A percentile compares a stretch with the other conserved stretches of the same genome.
Evolutionary conservation across 257 asterid species (phyloP).

Genomic region (Solanum bulbocastanum): DNA sequence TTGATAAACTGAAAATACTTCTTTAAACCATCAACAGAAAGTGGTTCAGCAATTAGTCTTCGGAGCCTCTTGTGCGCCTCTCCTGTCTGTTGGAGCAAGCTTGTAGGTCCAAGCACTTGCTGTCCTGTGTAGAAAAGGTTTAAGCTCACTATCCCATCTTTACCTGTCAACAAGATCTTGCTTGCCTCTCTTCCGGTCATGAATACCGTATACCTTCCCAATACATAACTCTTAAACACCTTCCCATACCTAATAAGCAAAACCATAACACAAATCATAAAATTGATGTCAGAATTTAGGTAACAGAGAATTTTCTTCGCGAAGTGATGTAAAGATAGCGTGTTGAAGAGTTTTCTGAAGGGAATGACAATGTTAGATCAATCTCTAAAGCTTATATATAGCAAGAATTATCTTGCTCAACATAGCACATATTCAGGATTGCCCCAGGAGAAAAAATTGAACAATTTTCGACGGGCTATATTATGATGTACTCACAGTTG

Average conservation of each 20-base stretch:
- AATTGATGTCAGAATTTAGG: background rate
- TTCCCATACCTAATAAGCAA: slow-evolving; percentile 55
- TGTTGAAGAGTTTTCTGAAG: background rate
- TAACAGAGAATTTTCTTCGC: background rate
- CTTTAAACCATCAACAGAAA: slow-evolving; percentile 55
- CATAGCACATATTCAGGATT: too few species aligned
- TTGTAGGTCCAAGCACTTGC: slow-evolving; percentile 75
- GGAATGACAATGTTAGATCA: background rate
- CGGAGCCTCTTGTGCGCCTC: slow-evolving; percentile 68
- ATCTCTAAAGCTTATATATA: background rate
- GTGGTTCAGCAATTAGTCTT: slow-evolving; percentile 63
- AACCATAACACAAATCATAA: background rate
- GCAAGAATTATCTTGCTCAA: background rate
- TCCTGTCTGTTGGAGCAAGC: slow-evolving; percentile 80
- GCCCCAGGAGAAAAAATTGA: background rate
- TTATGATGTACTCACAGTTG: slow-evolving; percentile 23
- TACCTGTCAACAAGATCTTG: slow-evolving; percentile 68
- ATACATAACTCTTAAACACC: slow-evolving; percentile 66
- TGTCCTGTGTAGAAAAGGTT: slow-evolving; percentile 77
- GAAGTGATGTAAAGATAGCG: background rate
- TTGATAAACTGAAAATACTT: slow-evolving; percentile 70
- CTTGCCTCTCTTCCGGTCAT: slow-evolving; percentile 78
- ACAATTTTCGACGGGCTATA: background rate
- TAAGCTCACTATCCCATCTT: slow-evolving; percentile 76
- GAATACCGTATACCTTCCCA: slow-evolving; percentile 70